Base-by-base conservation (phyloP, 805 yeast genomes). In the Saccharomycopsis sp. region DNA sequence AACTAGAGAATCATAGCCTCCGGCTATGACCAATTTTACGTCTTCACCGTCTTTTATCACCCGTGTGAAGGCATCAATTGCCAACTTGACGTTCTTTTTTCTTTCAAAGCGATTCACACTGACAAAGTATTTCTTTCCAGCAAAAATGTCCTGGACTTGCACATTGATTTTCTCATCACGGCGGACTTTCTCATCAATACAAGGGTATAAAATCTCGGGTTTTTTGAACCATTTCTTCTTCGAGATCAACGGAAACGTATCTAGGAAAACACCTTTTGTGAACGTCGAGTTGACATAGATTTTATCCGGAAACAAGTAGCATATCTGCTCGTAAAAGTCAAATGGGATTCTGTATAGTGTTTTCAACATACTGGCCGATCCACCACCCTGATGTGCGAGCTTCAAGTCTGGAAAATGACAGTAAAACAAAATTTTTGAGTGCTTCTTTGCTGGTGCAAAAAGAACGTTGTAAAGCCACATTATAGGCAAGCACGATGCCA, bases 371-470 rank as follows among this genome's bases (percentile, higher is more conserved):
- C 84, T 73, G 7, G 23, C 34, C 2, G 46, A 29, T 2, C 78
- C 73, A 55, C 85, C 84, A 18, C 74, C 73, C 34, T 53, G 47
- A 18, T 51, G 23, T 0, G 97, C 85, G 50, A 92, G 73, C 53
- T 86, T 75, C 67, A 87, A 86, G 70, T 94, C 99, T 0, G 99
- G 99, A 70, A 92, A 92, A 73, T 94, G 99, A 66, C 99, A 91
- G 70, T 94, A 94, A 68, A 92, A 94, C 54, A 94, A 71, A 2
- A 88, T 78, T 54, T 81, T 80, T 1, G 86, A 69, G 5, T 70
- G 57, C 56, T 62, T 61, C 73, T 75, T 68, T 70, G 80, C 60
- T 71, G 68, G 62, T 66, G 67, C 41, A 58, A 74, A 83, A 20
- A 94, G 64, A 15, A 91, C 62, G 52, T 56, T 59, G 55, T 53